phyloP scores from a whole-genome alignment of 2,329 filamentous ascomycete genomes.

The Dothiorella sarmentorum region DNA sequence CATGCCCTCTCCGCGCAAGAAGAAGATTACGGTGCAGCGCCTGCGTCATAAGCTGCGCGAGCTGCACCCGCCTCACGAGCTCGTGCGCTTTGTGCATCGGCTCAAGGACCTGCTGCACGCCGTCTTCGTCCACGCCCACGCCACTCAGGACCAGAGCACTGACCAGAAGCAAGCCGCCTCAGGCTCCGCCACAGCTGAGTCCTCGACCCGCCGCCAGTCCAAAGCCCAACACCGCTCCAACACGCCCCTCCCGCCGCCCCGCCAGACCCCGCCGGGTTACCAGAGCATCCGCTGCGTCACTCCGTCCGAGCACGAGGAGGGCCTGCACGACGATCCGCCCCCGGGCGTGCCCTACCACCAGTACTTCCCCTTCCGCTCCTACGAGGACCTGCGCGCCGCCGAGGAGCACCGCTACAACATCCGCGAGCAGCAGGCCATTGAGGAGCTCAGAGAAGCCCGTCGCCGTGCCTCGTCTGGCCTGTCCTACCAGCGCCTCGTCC shows the following conservation, averaged over 20 bases:
- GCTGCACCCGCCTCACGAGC: constrained; percentile 10
- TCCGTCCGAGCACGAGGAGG: constrained; percentile 16
- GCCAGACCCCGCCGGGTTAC: constrained; percentile 18
- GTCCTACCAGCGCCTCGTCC: constrained; percentile 5
- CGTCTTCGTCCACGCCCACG: constrained; percentile 10
- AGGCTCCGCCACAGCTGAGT: constrained; percentile 1
- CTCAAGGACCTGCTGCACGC: constrained; percentile 16
- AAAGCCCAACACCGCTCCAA: background rate
- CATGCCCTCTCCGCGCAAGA: constrained; percentile 9
- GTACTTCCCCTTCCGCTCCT: constrained; percentile 18
- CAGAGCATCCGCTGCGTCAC: constrained; percentile 18
- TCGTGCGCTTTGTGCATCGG: constrained; percentile 16
- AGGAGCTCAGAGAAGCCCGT: constrained; percentile 17
- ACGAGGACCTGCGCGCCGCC: constrained; percentile 18
- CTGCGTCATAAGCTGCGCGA: constrained; percentile 19
- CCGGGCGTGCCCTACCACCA: constrained; percentile 18
- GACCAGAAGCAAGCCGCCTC: background rate
- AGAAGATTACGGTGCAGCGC: constrained; percentile 14
- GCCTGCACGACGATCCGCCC: constrained; percentile 17
- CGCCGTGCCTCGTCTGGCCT: constrained; percentile 13
- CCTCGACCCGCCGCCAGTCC: background rate
- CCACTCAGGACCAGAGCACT: constrained; percentile 7
- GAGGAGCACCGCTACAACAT: constrained; percentile 4
- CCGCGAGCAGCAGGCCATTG: constrained; percentile 6
- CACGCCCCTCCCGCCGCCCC: constrained; percentile 5